Evolutionary conservation across 1,139 yeast species (phyloP).

Genomic region (Arxiozyma slooffiae): DNA sequence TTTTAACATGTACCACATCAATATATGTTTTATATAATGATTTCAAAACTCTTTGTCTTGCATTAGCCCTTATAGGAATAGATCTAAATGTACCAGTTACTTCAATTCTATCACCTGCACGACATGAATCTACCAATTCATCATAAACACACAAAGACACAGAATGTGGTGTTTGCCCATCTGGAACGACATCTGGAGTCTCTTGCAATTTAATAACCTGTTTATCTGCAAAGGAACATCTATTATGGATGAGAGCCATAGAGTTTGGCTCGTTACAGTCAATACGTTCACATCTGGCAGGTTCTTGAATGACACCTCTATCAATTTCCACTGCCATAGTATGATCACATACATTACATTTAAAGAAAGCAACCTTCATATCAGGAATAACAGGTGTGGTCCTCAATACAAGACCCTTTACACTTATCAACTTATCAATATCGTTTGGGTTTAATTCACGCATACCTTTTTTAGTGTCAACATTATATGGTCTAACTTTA

Average conservation of each 20-base stretch:
- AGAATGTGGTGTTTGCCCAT: conserved; percentile 97
- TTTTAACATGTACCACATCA: conserved; percentile 88
- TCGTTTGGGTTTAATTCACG: conserved; percentile 92
- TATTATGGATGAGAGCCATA: conserved; percentile 83
- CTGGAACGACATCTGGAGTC: conserved; percentile 97
- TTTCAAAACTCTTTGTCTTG: conserved; percentile 76
- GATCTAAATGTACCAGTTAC: conserved; percentile 94
- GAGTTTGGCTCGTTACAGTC: conserved; percentile 80
- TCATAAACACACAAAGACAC: conserved; percentile 91
- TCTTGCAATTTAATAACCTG: conserved; percentile 92
- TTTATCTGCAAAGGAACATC: conserved; percentile 88
- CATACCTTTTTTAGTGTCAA: conserved; percentile 68
- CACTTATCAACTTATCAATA: conserved; percentile 83
- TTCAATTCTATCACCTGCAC: conserved; percentile 95
- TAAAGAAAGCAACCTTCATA: conserved; percentile 95
- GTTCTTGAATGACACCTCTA: conserved; percentile 89
- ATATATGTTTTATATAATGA: conserved; percentile 82
- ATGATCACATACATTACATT: conserved; percentile 91
- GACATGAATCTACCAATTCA: conserved; percentile 84
- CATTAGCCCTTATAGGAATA: conserved; percentile 78
- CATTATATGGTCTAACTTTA: conserved; percentile 80
- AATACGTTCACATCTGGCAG: conserved; percentile 81
- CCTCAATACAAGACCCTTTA: conserved; percentile 84
- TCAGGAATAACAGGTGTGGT: conserved; percentile 92
- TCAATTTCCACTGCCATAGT: conserved; percentile 87